A percentile compares a stretch with the other conserved stretches of the same genome.
Evolutionary conservation across 495 filamentous ascomycete species (phyloP).

Genomic region (Tuber aestivum): DNA sequence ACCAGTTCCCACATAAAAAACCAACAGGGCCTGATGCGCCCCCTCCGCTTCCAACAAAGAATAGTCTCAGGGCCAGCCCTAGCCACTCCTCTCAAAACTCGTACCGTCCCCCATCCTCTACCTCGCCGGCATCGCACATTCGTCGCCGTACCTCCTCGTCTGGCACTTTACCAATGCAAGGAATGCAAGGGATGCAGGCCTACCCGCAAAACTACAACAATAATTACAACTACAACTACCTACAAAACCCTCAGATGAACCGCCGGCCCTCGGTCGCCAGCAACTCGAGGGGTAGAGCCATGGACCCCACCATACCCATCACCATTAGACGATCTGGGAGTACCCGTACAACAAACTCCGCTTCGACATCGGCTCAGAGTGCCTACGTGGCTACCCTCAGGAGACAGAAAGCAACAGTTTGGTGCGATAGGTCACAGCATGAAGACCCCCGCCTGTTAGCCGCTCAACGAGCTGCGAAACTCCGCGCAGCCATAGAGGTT

Average conservation of each 20-base stretch:
- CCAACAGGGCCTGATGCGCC: constrained; percentile 11
- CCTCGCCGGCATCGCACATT: constrained; percentile 27
- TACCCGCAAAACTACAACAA: constrained; percentile 25
- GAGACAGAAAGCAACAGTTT: constrained; percentile 95
- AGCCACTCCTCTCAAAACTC: constrained; percentile 25
- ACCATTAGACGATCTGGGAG: constrained; percentile 37
- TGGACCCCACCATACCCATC: constrained; percentile 23
- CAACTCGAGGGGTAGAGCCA: constrained; percentile 28
- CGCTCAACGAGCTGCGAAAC: constrained; percentile 73
- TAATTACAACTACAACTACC: constrained; percentile 21
- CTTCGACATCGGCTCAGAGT: constrained; percentile 29
- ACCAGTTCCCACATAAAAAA: constrained; percentile 37
- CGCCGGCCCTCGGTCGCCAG: constrained; percentile 32
- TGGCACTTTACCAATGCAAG: constrained; percentile 26
- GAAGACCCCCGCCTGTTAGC: constrained; percentile 81
- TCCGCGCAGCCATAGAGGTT: constrained; percentile 75
- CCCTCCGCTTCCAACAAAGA: constrained; percentile 22
- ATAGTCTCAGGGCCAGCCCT: constrained; percentile 27
- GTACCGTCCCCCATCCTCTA: constrained; percentile 27
- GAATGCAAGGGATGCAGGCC: not conserved
- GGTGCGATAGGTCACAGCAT: constrained; percentile 91
- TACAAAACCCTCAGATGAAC: constrained; percentile 28
- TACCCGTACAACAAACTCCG: constrained; percentile 36
- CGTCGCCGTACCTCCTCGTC: constrained; percentile 38
- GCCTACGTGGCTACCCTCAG: constrained; percentile 86